Conservation (phyloP, 73 alveolate species). For the Stentor roeselii region DNA sequence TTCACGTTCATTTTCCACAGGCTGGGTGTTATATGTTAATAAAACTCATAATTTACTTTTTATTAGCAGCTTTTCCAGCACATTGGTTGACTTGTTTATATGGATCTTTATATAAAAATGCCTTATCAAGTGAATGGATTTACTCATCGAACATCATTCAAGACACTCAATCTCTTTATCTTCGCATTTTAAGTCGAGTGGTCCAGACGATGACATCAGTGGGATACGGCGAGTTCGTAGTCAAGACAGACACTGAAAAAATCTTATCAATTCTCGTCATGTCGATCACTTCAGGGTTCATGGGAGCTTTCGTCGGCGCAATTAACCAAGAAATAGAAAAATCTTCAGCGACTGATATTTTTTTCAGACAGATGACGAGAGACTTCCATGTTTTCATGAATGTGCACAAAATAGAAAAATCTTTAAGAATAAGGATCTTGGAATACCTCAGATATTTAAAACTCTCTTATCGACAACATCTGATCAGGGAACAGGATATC, state of each 20-base stretch:
- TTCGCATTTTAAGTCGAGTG: not conserved
- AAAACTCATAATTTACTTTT: too few relatives aligned
- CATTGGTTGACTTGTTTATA: constrained; percentile 1
- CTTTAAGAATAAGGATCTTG: not conserved
- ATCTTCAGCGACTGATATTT: not conserved
- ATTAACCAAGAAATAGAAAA: not conserved
- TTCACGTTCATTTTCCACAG: not conserved
- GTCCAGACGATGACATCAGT: not conserved
- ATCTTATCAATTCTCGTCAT: not conserved
- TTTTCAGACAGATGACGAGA: not conserved
- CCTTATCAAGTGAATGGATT: not conserved
- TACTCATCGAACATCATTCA: too few relatives aligned
- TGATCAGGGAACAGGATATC: constrained; percentile 2
- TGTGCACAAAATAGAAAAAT: not conserved
- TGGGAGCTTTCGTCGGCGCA: not conserved
- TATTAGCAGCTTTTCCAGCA: constrained; percentile 2
- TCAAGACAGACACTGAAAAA: not conserved
- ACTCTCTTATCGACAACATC: not conserved
- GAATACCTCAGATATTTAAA: not conserved
- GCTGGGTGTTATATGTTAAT: too few relatives aligned
- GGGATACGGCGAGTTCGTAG: not conserved
- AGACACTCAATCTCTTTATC: not conserved
- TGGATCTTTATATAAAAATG: not conserved
- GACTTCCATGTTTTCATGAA: not conserved
- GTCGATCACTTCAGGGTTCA: not conserved